A percentile compares a stretch with the other conserved stretches of the same genome.
These are phyloP conservation scores for Aureobasidium pullulans DNA, from an alignment of 2,329 filamentous ascomycete genomes.

Conservation along the genomic window DNA sequence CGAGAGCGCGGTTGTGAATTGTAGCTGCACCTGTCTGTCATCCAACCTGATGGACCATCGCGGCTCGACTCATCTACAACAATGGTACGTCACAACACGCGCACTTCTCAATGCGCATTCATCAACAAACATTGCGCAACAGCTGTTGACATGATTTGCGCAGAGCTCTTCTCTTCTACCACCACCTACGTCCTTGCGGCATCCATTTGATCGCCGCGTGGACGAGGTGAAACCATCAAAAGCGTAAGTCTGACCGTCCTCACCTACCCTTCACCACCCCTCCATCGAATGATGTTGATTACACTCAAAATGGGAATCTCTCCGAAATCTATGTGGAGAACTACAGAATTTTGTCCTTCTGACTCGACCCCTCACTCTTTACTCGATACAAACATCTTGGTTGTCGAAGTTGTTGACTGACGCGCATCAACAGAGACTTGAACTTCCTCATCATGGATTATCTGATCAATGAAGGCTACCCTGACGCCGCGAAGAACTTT, in stretches of 20 bases:
- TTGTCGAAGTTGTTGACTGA: constrained; percentile 17
- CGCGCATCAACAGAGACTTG: constrained; percentile 62
- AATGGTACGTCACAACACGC: constrained; percentile 13
- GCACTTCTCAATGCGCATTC: background rate
- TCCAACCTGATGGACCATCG: constrained; percentile 14
- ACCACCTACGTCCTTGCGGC: constrained; percentile 34
- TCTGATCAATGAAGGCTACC: constrained; percentile 90
- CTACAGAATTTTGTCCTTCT: constrained; percentile 70
- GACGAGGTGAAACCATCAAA: constrained; percentile 82
- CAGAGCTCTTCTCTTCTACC: constrained; percentile 61
- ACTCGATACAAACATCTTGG: constrained; percentile 21
- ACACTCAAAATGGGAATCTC: constrained; percentile 99
- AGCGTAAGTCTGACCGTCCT: constrained; percentile 45
- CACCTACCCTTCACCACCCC: constrained; percentile 24
- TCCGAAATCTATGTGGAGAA: constrained; percentile 97
- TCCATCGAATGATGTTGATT: constrained; percentile 63
- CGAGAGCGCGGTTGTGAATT: background rate
- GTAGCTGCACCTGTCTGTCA: constrained; percentile 6
- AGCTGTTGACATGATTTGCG: constrained; percentile 1
- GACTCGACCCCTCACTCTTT: constrained; percentile 32
- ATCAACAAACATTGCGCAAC: background rate
- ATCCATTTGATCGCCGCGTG: constrained; percentile 72
- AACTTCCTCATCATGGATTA: constrained; percentile 96
- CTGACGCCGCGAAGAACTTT: constrained; percentile 85
- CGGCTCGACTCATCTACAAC: constrained; percentile 10